phyloP scores from a whole-genome alignment of 202 grass and related monocot genomes.

The Zizania palustris region DNA sequence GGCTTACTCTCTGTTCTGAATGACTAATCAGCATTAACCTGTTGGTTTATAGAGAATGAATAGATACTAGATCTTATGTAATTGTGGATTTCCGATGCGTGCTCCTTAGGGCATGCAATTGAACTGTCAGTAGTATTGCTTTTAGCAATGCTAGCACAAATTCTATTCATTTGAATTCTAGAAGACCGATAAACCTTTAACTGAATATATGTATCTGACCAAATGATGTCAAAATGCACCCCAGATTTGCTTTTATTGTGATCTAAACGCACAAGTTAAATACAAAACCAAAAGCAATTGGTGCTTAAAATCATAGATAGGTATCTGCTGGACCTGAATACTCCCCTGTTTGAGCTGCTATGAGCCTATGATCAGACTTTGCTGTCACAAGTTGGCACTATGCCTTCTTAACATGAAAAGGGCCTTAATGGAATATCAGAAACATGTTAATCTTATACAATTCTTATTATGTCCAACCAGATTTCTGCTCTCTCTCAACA shows the following conservation, averaged over 20 bases:
- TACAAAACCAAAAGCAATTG: not conserved
- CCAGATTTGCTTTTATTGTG: conserved; percentile 9
- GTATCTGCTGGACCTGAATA: conserved; percentile 11
- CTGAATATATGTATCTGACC: not conserved
- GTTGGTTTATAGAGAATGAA: not conserved
- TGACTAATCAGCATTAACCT: not conserved
- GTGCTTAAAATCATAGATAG: not conserved
- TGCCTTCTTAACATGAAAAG: too few relatives aligned
- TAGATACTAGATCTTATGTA: not conserved
- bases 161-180: not conserved
- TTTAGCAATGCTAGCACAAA: not conserved
- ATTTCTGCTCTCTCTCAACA: conserved; percentile 14
- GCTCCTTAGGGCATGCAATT: not conserved
- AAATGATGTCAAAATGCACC: not conserved
- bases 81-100: not conserved
- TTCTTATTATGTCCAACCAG: not conserved
- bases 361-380: not conserved
- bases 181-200: not conserved
- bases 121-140: not conserved
- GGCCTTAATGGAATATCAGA: too few relatives aligned
- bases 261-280: not conserved
- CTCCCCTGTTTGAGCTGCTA: not conserved
- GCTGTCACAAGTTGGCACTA: not conserved
- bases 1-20: not conserved
- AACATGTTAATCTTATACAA: not conserved